Conservation (phyloP, 2,329 filamentous ascomycete genomes). For the Sporothrix curviconia region DNA sequence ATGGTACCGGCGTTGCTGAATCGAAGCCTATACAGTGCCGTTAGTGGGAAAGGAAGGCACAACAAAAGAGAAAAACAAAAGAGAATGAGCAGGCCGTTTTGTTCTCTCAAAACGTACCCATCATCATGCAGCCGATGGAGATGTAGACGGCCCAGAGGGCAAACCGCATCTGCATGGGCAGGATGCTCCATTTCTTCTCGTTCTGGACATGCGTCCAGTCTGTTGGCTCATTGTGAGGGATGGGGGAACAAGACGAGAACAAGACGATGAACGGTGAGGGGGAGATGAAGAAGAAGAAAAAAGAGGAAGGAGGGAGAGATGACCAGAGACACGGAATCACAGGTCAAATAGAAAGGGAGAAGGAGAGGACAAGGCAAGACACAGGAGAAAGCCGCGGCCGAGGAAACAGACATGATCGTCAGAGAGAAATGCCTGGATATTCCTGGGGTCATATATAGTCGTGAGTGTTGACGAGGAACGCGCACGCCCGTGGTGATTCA, state of each 20-base stretch:
- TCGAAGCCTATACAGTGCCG: too few species aligned
- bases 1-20: slow-evolving; percentile 10
- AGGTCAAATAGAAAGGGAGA: not conserved
- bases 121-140: slow-evolving; percentile 18
- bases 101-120: too few species aligned
- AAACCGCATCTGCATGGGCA: slow-evolving; percentile 14
- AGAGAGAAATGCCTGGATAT: not conserved
- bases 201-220: slow-evolving; percentile 13
- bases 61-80: too few species aligned
- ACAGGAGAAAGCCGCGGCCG: not conserved
- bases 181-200: slow-evolving; percentile 14
- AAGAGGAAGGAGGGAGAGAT: not conserved
- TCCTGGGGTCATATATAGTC: not conserved
- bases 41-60: too few species aligned
- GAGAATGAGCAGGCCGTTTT: too few species aligned
- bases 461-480: not conserved
- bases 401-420: not conserved
- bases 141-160: slow-evolving; percentile 15
- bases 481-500: not conserved
- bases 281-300: not conserved
- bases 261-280: too few species aligned
- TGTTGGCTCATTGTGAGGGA: not conserved
- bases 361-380: not conserved
- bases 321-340: not conserved
- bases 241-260: too few species aligned